Conservation (phyloP, 805 yeast genomes). For the Yamadazyma tumulicola region DNA sequence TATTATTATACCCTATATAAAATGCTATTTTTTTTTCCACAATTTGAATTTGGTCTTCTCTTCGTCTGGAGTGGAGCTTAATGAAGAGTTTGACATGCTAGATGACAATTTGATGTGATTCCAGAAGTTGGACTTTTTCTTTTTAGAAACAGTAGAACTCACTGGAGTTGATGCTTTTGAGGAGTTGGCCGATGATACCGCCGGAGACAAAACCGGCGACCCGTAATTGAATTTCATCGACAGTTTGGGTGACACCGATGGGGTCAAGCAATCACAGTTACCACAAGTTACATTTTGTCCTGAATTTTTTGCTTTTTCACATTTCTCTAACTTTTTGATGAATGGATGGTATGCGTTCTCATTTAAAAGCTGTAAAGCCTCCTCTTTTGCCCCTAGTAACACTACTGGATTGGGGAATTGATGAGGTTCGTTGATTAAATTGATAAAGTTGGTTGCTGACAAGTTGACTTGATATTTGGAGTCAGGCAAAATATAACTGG, state of each 20-base stretch:
- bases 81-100: conserved; percentile 1
- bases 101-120: conserved; percentile 14
- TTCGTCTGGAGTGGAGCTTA: conserved; percentile 9
- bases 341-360: conserved; percentile 31
- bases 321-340: conserved; percentile 10
- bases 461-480: conserved; percentile 50
- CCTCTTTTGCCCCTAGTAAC: conserved; percentile 26
- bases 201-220: conserved; percentile 5
- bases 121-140: conserved; percentile 9
- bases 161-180: not conserved
- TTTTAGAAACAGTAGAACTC: conserved; percentile 1
- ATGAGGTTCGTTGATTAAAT: conserved; percentile 16
- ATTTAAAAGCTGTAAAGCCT: conserved; percentile 28
- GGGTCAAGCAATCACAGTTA: conserved; percentile 1
- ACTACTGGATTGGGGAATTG: conserved; percentile 25
- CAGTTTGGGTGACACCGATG: conserved; percentile 1
- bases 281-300: not conserved
- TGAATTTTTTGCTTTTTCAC: conserved; percentile 1
- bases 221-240: not conserved
- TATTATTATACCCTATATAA: not conserved
- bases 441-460: conserved; percentile 34
- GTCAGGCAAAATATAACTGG: conserved; percentile 36
- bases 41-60: conserved; percentile 11
- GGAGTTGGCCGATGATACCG: conserved; percentile 4
- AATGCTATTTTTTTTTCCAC: conserved; percentile 8